These are phyloP conservation scores for Colletotrichum phormii DNA, from an alignment of 2,329 filamentous ascomycete genomes.

Conservation along the genomic window DNA sequence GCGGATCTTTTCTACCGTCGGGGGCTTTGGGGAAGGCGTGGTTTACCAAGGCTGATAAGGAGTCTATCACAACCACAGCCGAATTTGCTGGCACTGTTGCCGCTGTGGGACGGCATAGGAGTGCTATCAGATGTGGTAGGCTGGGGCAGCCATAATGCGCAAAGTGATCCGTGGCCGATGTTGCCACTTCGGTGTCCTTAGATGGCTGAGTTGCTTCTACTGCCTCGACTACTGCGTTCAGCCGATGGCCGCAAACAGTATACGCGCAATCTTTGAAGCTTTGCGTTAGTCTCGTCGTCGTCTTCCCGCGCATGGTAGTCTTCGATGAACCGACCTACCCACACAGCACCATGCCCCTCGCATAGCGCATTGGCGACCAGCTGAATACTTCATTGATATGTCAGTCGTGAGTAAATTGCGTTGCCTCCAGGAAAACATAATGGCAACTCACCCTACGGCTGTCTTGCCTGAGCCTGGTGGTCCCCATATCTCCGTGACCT, in stretches of 20 bases:
- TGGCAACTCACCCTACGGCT: conserved; percentile 74
- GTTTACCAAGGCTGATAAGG: conserved; percentile 80
- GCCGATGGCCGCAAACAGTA: conserved; percentile 50
- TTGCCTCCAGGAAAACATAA: conserved; percentile 15
- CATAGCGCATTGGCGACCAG: conserved; percentile 72
- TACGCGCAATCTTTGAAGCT: conserved; percentile 52
- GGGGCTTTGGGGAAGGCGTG: conserved; percentile 77
- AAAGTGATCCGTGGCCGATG: conserved; percentile 44
- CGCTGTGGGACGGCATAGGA: conserved; percentile 75
- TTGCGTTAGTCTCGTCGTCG: conserved; percentile 12
- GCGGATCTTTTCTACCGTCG: conserved; percentile 50
- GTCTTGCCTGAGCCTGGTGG: conserved; percentile 90
- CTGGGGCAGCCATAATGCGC: conserved; percentile 65
- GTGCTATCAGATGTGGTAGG: conserved; percentile 79
- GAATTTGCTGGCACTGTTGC: conserved; percentile 72
- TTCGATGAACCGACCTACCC: conserved; percentile 76
- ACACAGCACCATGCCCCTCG: conserved; percentile 74
- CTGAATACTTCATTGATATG: conserved; percentile 68
- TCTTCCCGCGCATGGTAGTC: neutral
- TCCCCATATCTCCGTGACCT: conserved; percentile 89
- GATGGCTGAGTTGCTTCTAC: neutral
- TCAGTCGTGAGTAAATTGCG: conserved; percentile 29
- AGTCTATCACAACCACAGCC: conserved; percentile 80
- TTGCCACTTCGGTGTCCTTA: conserved; percentile 20
- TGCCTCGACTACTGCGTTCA: conserved; percentile 45